phyloP scores from a whole-genome alignment of 352 stramenopile genomes.

The Blastocystis sp. region DNA sequence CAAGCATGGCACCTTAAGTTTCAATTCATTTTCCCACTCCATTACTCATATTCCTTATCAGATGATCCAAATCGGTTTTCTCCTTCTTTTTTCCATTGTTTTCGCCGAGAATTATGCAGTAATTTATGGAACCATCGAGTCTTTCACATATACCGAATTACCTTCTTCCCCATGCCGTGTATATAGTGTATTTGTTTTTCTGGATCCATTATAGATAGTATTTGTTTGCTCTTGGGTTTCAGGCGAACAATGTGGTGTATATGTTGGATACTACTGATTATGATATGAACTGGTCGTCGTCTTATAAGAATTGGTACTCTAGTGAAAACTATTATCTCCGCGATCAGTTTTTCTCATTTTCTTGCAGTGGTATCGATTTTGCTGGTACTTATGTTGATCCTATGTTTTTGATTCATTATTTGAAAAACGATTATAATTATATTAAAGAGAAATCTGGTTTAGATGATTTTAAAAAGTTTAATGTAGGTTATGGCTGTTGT shows the following conservation, averaged over 20 bases:
- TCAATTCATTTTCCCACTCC: background rate
- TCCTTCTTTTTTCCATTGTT: background rate
- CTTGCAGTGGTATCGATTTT: background rate
- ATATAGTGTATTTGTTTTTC: background rate
- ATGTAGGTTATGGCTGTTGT: background rate
- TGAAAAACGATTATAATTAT: background rate
- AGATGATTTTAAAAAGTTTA: background rate
- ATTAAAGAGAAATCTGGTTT: background rate
- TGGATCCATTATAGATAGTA: background rate
- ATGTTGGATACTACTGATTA: constrained; percentile 53
- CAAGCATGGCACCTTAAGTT: background rate
- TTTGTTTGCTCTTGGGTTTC: background rate
- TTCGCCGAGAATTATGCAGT: constrained; percentile 16
- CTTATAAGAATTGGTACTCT: background rate
- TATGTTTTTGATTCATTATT: constrained; percentile 14
- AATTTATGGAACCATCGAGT: constrained; percentile 25
- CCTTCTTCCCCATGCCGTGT: background rate
- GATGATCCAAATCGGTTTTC: background rate
- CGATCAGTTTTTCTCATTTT: background rate
- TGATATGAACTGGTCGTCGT: background rate
- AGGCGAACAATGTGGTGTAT: constrained; percentile 39
- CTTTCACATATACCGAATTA: background rate
- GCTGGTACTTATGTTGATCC: background rate
- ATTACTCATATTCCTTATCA: background rate
- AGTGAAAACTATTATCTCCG: background rate